Evolutionary conservation across 129 eudicot genomes (phyloP).

Genomic region (Saposhnikovia divaricata): DNA sequence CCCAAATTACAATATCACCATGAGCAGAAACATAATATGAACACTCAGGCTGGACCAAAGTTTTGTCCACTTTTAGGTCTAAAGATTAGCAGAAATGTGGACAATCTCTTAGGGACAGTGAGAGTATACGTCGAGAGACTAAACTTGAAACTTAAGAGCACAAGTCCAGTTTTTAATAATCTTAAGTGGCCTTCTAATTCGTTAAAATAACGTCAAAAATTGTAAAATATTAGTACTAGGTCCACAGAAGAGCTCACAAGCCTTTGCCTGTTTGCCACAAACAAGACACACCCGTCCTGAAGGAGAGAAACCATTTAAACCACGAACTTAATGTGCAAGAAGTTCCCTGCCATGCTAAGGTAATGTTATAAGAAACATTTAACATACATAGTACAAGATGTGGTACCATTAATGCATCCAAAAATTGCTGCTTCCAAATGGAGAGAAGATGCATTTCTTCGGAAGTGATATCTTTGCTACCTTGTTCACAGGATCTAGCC

Average conservation of each 20-base stretch:
- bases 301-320: background rate
- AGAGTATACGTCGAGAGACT: background rate
- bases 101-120: background rate
- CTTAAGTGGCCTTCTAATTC: background rate
- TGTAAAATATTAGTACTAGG: background rate
- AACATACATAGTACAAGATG: background rate
- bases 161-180: background rate
- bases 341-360: background rate
- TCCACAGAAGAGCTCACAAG: background rate
- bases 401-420: slow-evolving; percentile 63
- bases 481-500: slow-evolving; percentile 37
- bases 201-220: background rate
- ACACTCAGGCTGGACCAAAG: background rate
- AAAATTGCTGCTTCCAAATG: slow-evolving; percentile 78
- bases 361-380: background rate
- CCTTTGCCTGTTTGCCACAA: background rate
- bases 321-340: background rate
- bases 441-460: slow-evolving; percentile 22
- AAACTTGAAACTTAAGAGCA: background rate
- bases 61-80: background rate
- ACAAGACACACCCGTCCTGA: background rate
- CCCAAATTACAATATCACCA: background rate
- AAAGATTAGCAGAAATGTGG: background rate
- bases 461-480: slow-evolving; percentile 11
- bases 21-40: background rate